Base-by-base conservation (phyloP, 1,284 basidiomycete species). In the Rhizoctonia solani region DNA sequence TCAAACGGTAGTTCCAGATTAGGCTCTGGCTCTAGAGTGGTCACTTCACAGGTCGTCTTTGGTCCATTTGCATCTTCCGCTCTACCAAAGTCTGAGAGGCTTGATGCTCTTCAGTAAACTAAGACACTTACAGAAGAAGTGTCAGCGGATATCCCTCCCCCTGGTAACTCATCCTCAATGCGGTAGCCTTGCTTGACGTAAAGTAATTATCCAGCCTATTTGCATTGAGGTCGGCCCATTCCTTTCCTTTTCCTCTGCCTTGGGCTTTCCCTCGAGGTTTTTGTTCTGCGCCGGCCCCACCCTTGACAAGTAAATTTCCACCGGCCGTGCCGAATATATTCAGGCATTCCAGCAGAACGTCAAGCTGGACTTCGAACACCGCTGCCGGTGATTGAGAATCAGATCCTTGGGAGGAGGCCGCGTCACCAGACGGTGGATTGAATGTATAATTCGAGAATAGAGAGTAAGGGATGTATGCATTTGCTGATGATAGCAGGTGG, bases 251-350 rank as follows among this genome's bases (percentile, higher is more conserved):
- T 13, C 30, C 66, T 50, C 49, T 56, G 11, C 30, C 42, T 30
- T 54, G 34, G 13, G 80, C 81, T 83, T 85, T 66, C 78, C 80
- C 72, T 79, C 84, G 65, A 76, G 74, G 50, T 74, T 74, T 25
- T 76, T 70, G 6, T 77, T 78, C 27, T 37, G 25, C 54, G 23
- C 23, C 44, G 27, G 29, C 44, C 19, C 56, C 56, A n/a, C 47
- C 32, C 19, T 53, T 65, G 21, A 49, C 19, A 25, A 65, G 49
- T 2, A 65, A 30, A 16, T 50, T 53, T 21, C 56, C 53, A 16
- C 79, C 79, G 1, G 90, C 91, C 4, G 92, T 92, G 11, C 95
- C 94, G 73, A 95, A 97, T 66, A 97, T 88, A 75, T 95, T 94
- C 46, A 98, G 82, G 73, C 92, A 95, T 73, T 95, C 93, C 67